Evolutionary conservation across 208 protist genomes (phyloP), one percentile per base, ranked within the genome.

Genomic region (Trypanosoma scelopori): DNA sequence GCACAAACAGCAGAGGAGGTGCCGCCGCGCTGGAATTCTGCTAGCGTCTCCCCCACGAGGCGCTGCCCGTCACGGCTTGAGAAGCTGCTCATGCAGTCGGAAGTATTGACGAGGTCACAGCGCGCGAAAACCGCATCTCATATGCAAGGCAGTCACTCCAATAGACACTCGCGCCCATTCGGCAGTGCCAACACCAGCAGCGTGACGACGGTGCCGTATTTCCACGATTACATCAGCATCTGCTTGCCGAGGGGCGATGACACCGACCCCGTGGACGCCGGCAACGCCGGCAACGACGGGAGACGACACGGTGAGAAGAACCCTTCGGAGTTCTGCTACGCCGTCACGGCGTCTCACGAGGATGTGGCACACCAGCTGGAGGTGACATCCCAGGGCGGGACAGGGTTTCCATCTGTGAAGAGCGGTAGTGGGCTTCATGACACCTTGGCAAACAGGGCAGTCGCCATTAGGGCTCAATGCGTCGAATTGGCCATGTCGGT

Each of bases 181-280:
- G 12, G 15, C 45, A 42, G 23, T 41, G 1, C 37, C 6, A 59
- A 9, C 20, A 1, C 22, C 45, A 23, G 42, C 46, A 32, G 28
- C 11, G 45, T 47, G 1, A 43, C 35, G 13, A 49, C 18, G n/a
- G 35, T 51, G 1, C 49, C 56, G 25, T 72, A 72, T 30, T 72
- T 48, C 39, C 66, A 72, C 30, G 57, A 72, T 46, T 41, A 65
- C 18, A 60, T 43, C 5, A 28, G 46, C 7, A 65, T 72, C 45
- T 72, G 56, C 37, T 6, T 59, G 25, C 66, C 66, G 12, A 28
- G 5, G n/a, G 39, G 37, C 4, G 18, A 48, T 27, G 22, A 28
- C 15, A n/a, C 11, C 28, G 9, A 11, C 4, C 23, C 13, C 27
- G 27, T 27, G 13, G 27, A 52, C 7, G 32, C 22, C 1, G 32